Conservation (phyloP, 2,329 filamentous ascomycete species). For the Didymella arachidicola region DNA sequence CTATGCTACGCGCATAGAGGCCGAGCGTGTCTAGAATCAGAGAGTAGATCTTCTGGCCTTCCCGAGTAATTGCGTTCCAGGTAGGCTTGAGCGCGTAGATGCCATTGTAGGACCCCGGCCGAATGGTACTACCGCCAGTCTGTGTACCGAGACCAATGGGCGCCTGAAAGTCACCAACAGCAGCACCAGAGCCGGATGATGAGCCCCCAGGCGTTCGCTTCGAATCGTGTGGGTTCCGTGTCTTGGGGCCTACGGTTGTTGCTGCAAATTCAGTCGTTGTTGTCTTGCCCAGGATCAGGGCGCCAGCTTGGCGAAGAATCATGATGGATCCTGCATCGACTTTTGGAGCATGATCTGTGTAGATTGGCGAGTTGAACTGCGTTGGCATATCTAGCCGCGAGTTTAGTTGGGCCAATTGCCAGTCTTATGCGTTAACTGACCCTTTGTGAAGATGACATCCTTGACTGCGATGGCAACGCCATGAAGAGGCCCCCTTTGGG, state of each 20-base stretch:
- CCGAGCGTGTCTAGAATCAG: slow-evolving; percentile 69
- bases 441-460: slow-evolving; percentile 63
- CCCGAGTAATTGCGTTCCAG: slow-evolving; percentile 68
- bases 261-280: slow-evolving; percentile 72
- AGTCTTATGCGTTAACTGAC: slow-evolving; percentile 2
- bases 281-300: slow-evolving; percentile 64
- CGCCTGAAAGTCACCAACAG: slow-evolving; percentile 70
- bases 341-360: slow-evolving; percentile 54
- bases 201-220: slow-evolving; percentile 70
- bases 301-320: slow-evolving; percentile 63
- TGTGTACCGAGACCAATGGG: slow-evolving; percentile 70
- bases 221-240: slow-evolving; percentile 64
- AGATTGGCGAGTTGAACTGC: slow-evolving; percentile 63
- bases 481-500: slow-evolving; percentile 63
- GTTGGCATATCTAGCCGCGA: slow-evolving; percentile 62
- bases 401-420: neutral
- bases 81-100: slow-evolving; percentile 72
- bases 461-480: slow-evolving; percentile 67
- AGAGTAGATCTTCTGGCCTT: slow-evolving; percentile 68
- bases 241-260: slow-evolving; percentile 61
- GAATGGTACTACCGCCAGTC: slow-evolving; percentile 69
- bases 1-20: slow-evolving; percentile 64
- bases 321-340: slow-evolving; percentile 63
- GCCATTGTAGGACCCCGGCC: slow-evolving; percentile 71
- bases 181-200: slow-evolving; percentile 71